Percentiles rank a stretch among this genome's conserved stretches.
These are phyloP conservation scores for Daldinia bambusicola DNA, from an alignment of 495 filamentous ascomycete species.

Conservation along the genomic window DNA sequence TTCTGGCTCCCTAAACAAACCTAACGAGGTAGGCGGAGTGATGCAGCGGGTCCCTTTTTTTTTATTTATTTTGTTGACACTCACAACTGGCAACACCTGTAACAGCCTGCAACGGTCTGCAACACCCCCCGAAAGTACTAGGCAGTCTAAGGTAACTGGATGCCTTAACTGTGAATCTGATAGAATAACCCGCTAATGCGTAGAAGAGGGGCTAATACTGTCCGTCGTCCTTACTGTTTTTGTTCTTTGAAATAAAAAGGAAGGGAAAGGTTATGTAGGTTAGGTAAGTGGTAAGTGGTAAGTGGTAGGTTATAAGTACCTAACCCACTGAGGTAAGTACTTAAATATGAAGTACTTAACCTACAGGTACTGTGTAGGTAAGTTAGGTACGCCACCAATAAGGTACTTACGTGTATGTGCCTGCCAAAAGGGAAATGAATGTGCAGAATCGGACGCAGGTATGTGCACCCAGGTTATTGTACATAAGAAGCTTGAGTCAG, in stretches of 20 bases:
- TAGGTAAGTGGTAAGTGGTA: background rate
- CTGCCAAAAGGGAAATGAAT: slow-evolving; percentile 2
- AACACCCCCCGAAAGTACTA: slow-evolving; percentile 1
- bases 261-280: slow-evolving; percentile 1
- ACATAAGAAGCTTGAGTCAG: slow-evolving; percentile 14
- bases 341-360: too few species aligned
- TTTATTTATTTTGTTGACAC: slow-evolving; percentile 53
- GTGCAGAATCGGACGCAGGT: slow-evolving; percentile 1
- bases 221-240: background rate
- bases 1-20: slow-evolving; percentile 37
- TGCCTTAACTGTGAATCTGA: background rate
- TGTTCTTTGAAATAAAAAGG: background rate
- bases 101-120: background rate
- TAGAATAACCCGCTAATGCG: background rate
- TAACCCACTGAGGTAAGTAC: too few species aligned
- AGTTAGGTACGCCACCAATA: background rate
- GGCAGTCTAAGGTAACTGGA: background rate
- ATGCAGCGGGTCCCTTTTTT: slow-evolving; percentile 44
- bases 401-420: background rate
- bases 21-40: slow-evolving; percentile 45
- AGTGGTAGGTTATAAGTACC: background rate
- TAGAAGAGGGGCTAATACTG: background rate
- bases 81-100: slow-evolving; percentile 37
- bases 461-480: background rate
- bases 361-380: background rate